Evolutionary conservation across 2,329 filamentous ascomycete genomes (phyloP).

Genomic region (Orbilia javanica): DNA sequence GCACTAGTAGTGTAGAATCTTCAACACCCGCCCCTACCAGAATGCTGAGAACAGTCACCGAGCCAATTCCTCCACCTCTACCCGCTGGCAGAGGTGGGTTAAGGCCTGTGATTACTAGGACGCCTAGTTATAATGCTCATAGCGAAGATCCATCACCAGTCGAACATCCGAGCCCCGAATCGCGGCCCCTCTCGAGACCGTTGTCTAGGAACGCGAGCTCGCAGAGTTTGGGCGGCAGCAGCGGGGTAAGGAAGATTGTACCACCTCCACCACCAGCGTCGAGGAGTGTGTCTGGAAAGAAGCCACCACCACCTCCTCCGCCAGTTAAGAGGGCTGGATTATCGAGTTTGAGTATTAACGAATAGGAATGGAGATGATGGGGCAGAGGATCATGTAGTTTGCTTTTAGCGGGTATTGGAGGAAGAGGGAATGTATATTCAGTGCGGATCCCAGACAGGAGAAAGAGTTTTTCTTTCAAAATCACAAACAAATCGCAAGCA

Average conservation of each 20-base stretch:
- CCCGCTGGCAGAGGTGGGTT: slow-evolving; percentile 34
- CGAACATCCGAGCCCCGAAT: slow-evolving; percentile 56
- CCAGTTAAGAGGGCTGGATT: slow-evolving; percentile 60
- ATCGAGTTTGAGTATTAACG: slow-evolving; percentile 43
- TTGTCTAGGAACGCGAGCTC: slow-evolving; percentile 50
- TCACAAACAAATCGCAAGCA: neutral
- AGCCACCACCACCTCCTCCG: slow-evolving; percentile 61
- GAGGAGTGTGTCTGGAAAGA: slow-evolving; percentile 57
- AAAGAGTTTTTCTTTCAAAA: neutral
- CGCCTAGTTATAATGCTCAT: slow-evolving; percentile 46
- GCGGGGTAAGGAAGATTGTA: slow-evolving; percentile 56
- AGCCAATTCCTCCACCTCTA: slow-evolving; percentile 49
- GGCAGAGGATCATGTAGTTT: neutral
- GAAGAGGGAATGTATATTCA: neutral
- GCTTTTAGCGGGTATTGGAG: neutral
- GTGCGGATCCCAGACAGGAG: neutral
- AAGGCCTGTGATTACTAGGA: slow-evolving; percentile 45
- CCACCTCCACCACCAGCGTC: slow-evolving; percentile 60
- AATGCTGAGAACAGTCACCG: slow-evolving; percentile 53
- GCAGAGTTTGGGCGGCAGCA: slow-evolving; percentile 33
- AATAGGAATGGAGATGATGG: slow-evolving; percentile 12
- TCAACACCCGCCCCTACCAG: slow-evolving; percentile 15
- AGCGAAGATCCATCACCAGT: slow-evolving; percentile 59
- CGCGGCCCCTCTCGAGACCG: slow-evolving; percentile 46
- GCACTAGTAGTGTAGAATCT: slow-evolving; percentile 50